phyloP scores from a whole-genome alignment of 2,329 filamentous ascomycete species.

The Mycosphaerelloides madeirae region DNA sequence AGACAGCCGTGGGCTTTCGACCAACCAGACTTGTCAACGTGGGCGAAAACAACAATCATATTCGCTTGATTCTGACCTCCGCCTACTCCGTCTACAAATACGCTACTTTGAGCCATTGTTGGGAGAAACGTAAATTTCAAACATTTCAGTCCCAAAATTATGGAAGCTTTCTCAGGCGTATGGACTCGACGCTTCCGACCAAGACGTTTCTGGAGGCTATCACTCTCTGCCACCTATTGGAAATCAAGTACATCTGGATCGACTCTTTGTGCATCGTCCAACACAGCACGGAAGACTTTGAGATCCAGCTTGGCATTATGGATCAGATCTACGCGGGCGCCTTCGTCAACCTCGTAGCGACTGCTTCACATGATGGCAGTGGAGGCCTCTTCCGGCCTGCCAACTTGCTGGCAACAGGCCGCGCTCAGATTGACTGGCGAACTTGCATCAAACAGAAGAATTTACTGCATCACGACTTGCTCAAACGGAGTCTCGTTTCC shows the following conservation, averaged over 20 bases:
- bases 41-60: no score
- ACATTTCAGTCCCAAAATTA: no score
- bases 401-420: neutral
- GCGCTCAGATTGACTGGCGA: neutral
- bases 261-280: conserved; percentile 11
- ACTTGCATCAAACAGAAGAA: neutral
- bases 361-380: neutral
- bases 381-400: neutral
- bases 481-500: neutral
- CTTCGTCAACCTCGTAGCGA: neutral
- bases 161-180: no score
- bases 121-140: no score
- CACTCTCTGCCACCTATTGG: neutral
- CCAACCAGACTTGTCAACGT: no score
- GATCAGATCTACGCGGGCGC: conserved; percentile 1
- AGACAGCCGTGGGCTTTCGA: no score
- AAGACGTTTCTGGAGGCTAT: conserved; percentile 6
- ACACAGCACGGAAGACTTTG: conserved; percentile 1
- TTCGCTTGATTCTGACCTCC: no score
- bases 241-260: conserved; percentile 6
- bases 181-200: neutral
- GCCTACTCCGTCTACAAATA: no score
- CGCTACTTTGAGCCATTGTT: no score
- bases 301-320: neutral
- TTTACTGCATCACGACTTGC: neutral